Base-by-base conservation (phyloP, 2,329 filamentous ascomycete species). In the Chrysoporthe cubensis region DNA sequence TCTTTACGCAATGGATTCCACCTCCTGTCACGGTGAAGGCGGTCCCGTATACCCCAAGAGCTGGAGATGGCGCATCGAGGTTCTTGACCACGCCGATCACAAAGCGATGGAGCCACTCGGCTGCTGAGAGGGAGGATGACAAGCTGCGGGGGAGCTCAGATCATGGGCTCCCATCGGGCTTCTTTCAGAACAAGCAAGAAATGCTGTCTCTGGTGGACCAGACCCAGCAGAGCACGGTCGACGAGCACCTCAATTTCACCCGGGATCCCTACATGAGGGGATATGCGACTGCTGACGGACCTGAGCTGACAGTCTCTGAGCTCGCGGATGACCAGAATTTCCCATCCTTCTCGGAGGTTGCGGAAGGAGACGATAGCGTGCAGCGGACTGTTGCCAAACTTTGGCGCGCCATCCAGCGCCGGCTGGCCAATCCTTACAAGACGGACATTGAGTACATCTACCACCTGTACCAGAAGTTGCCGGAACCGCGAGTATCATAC, bases 201-300 rank as follows among this genome's bases (percentile, higher is more conserved):
- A 80, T 90, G 40, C 78, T 89, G 67, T 80, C 78, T 0, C 78
- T 88, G 59, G 82, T 90, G 57, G 82, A 84, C 54, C 80, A 83
- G 26, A 83, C 84, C 54, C 79, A 81, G 56, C 80, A 80, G 60
- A 78, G 78, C 21, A 80, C 80, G 6, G 83, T 85, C 13, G 82
- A 88, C 16, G 85, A 88, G 40, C 82, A 88, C 69, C 77, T 88
- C 54, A 77, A 83, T 44, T 81, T 82, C 57, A 74, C 87, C 59
- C 80, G 79, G 34, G 85, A 88, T 68, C 87, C 86, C 0, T 87
- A 84, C 70, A 78, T 83, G 61, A 80, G 84, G 43, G 81, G 84
- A 16, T 88, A 87, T 72, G 86, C 87, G 9, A 79, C 78, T 8
- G 75, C 84, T 1, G 80, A 85, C 65, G 83, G 81, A 0, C 84